Percentiles rank a stretch among this genome's conserved stretches.
Evolutionary conservation across 1,139 yeast genomes (phyloP).

Genomic region (Debaryomycetaceae sp.): DNA sequence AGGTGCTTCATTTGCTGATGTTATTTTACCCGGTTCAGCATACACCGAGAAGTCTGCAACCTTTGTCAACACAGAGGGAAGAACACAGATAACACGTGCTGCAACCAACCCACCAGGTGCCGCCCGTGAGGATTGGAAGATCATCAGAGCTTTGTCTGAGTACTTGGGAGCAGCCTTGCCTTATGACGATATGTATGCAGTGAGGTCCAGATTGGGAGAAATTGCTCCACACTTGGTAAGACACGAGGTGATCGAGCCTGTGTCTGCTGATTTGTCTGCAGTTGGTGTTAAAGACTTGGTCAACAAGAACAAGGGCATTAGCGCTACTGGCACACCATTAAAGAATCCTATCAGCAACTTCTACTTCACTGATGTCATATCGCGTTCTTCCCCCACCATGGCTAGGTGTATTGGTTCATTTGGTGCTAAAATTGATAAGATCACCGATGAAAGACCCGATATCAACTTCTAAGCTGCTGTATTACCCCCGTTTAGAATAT

Average conservation of each 20-base stretch:
- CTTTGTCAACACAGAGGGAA: slow-evolving; percentile 89
- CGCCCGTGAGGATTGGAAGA: slow-evolving; percentile 93
- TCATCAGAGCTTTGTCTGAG: slow-evolving; percentile 79
- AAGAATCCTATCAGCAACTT: slow-evolving; percentile 76
- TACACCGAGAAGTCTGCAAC: slow-evolving; percentile 87
- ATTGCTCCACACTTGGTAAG: slow-evolving; percentile 79
- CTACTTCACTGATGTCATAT: slow-evolving; percentile 84
- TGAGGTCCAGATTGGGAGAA: slow-evolving; percentile 70
- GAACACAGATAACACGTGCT: slow-evolving; percentile 82
- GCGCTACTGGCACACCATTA: slow-evolving; percentile 47
- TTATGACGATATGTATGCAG: slow-evolving; percentile 68
- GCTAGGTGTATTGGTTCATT: slow-evolving; percentile 73
- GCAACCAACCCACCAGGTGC: slow-evolving; percentile 90
- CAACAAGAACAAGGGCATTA: slow-evolving; percentile 36
- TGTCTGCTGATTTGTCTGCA: slow-evolving; percentile 53
- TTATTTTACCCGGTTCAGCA: slow-evolving; percentile 82
- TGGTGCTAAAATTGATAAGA: slow-evolving; percentile 63
- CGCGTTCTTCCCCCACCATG: slow-evolving; percentile 88
- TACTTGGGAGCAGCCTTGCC: slow-evolving; percentile 70
- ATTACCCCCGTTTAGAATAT: slow-evolving; percentile 1
- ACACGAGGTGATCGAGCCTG: slow-evolving; percentile 74
- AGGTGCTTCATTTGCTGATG: slow-evolving; percentile 89
- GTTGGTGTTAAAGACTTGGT: slow-evolving; percentile 54
- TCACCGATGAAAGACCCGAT: slow-evolving; percentile 47
- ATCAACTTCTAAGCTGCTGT: slow-evolving; percentile 23